These are phyloP conservation scores for Colletotrichum godetiae DNA, from an alignment of 2,329 filamentous ascomycete species.

Conservation along the genomic window DNA sequence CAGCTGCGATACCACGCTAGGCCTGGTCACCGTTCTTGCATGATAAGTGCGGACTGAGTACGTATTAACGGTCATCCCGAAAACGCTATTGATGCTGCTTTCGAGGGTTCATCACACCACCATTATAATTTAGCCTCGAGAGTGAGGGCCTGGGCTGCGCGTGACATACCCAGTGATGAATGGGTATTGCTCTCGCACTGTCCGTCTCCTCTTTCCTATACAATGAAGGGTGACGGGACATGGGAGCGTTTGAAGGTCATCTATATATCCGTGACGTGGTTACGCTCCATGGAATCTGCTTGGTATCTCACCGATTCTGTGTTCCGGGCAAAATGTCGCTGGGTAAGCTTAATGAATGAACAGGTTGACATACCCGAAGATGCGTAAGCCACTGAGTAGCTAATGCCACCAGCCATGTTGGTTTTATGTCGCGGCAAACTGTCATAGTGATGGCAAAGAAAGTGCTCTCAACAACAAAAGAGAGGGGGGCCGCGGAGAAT, in stretches of 20 bases:
- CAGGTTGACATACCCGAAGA: constrained; percentile 11
- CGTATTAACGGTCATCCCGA: background rate
- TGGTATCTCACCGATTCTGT: background rate
- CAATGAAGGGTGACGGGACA: too few species aligned
- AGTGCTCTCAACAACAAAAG: background rate
- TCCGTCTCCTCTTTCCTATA: too few species aligned
- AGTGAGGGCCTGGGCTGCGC: background rate
- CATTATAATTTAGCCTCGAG: too few species aligned
- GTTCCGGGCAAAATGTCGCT: background rate
- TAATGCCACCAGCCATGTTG: constrained; percentile 2
- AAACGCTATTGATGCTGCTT: background rate
- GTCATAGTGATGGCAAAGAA: constrained; percentile 1
- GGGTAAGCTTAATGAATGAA: background rate
- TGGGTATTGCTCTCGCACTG: background rate
- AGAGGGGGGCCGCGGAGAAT: constrained; percentile 18
- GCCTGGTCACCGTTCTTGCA: too few species aligned
- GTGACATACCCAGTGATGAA: background rate
- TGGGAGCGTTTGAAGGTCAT: too few species aligned
- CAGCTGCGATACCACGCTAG: too few species aligned
- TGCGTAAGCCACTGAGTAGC: constrained; percentile 5
- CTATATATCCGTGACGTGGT: too few species aligned
- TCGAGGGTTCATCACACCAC: background rate
- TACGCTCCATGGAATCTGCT: background rate
- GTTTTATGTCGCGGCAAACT: background rate
- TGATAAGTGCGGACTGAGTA: background rate